These are phyloP conservation scores for Macrophomina pseudophaseolina DNA, from an alignment of 2,329 filamentous ascomycete genomes.

Conservation along the genomic window DNA sequence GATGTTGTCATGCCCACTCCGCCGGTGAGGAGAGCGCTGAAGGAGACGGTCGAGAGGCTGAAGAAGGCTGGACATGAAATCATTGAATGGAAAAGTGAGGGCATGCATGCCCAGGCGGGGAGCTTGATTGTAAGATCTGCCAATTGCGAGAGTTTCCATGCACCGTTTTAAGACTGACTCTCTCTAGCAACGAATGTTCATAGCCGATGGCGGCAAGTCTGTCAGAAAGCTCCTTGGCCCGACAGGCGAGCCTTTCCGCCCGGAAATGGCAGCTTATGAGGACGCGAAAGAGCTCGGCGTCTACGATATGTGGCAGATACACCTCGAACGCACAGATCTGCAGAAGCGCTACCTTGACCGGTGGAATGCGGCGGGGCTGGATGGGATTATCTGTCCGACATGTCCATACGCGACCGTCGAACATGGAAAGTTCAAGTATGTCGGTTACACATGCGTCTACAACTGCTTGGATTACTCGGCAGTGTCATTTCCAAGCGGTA, in stretches of 20 bases:
- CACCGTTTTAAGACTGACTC: neutral
- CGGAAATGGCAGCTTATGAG: slow-evolving; percentile 55
- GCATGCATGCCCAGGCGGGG: slow-evolving; percentile 20
- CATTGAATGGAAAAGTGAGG: slow-evolving; percentile 56
- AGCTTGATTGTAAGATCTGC: slow-evolving; percentile 17
- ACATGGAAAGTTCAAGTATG: slow-evolving; percentile 34
- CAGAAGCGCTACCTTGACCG: slow-evolving; percentile 52
- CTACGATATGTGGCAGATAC: slow-evolving; percentile 56
- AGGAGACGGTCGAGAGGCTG: slow-evolving; percentile 60
- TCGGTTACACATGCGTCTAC: slow-evolving; percentile 54
- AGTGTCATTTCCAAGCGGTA: slow-evolving; percentile 51
- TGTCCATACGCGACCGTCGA: slow-evolving; percentile 39
- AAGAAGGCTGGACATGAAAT: slow-evolving; percentile 59
- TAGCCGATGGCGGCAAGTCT: slow-evolving; percentile 58
- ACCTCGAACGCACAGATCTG: slow-evolving; percentile 52
- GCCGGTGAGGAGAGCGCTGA: slow-evolving; percentile 56
- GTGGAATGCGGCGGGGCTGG: slow-evolving; percentile 49
- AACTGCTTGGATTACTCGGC: slow-evolving; percentile 56
- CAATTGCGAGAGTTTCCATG: neutral
- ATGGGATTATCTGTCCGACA: slow-evolving; percentile 48
- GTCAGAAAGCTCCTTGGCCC: slow-evolving; percentile 48
- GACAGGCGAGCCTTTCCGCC: slow-evolving; percentile 52
- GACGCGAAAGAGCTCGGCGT: slow-evolving; percentile 51
- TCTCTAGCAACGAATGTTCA: slow-evolving; percentile 45
- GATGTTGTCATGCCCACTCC: slow-evolving; percentile 43